phyloP scores from a whole-genome alignment of 2,329 filamentous ascomycete genomes.

The Rhytidhysteron rufulum region DNA sequence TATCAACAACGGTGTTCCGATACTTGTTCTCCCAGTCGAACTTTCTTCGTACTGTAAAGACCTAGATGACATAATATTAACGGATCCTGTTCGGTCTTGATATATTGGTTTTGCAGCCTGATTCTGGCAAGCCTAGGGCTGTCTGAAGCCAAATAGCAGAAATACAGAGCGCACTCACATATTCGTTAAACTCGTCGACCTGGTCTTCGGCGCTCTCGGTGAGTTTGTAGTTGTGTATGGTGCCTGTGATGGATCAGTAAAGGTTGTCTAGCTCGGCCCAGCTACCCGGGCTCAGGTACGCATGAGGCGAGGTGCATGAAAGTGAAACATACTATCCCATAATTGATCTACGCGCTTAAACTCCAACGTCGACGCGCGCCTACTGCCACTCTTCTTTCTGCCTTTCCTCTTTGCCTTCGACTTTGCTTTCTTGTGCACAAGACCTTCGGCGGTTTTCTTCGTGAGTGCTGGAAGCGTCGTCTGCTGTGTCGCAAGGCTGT shows the following conservation, averaged over 20 bases:
- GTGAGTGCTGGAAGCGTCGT: no score
- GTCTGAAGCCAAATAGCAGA: no score
- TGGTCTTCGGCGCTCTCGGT: slow-evolving; percentile 63
- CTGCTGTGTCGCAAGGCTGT: slow-evolving; percentile 9
- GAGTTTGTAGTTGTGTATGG: slow-evolving; percentile 62
- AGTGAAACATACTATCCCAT: slow-evolving; percentile 43
- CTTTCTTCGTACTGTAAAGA: slow-evolving; percentile 77
- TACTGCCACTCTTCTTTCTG: slow-evolving; percentile 23
- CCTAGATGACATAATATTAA: no score
- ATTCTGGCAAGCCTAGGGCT: no score
- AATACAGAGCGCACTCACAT: slow-evolving; percentile 25
- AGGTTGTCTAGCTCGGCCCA: no score
- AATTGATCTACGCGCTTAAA: slow-evolving; percentile 66
- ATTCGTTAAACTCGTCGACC: slow-evolving; percentile 71
- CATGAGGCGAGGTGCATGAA: slow-evolving; percentile 2
- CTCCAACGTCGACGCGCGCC: slow-evolving; percentile 54
- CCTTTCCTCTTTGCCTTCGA: slow-evolving; percentile 14
- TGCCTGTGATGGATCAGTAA: slow-evolving; percentile 14
- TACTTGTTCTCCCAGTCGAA: slow-evolving; percentile 86
- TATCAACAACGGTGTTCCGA: slow-evolving; percentile 69
- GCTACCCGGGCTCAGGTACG: no score
- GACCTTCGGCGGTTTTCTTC: background rate
- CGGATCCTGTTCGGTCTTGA: no score
- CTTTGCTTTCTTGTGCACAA: background rate
- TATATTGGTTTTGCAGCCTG: no score